Evolutionary conservation across 257 asterid species (phyloP), one percentile per base, ranked within the genome.

Genomic region (Echium plantagineum): DNA sequence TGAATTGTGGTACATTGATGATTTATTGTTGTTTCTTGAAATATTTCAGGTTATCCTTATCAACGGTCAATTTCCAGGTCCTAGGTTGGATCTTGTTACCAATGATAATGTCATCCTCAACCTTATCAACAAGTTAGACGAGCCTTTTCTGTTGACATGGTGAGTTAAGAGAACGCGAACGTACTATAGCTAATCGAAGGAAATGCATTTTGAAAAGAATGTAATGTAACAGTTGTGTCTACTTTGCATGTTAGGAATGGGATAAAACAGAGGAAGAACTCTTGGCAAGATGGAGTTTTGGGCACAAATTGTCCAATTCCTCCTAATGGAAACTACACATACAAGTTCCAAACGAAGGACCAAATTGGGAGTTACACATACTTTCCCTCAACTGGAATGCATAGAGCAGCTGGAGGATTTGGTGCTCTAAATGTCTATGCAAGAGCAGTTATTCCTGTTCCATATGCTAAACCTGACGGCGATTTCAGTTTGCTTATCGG

Each of bases 21-120:
- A 51, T 66, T 21, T 52, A 18, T 38, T 21, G n/a, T 59, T 35
- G 52, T 35, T 48, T 55, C 51, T 4, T 13, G 8, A 52, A 53
- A 20, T 51, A 32, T 26, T 64, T 2, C 3, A 87, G 95, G 89
- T 87, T 15, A 84, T 84, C 21, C 87, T 87, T 63, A 82, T 87
- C 67, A 84, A 87, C 60, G 95, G 94, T 26, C 86, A 84, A 62
- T 80, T 87, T 72, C 94, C 94, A 57, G 95, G 95, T 64, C 95
- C 94, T 55, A 77, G 68, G 18, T 82, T 87, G 55, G 88, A 75
- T 18, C 51, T 82, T 15, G 90, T 84, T 69, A 87, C 95, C 55
- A 87, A 87, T 78, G 90, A 87, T 26, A 87, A 87, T 77, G 72
- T 84, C 15, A 56, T 84, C 60, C 86, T 87, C 31, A 84, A 84